A percentile compares a stretch with the other conserved stretches of the same genome.
Conservation (phyloP, 768 basidiomycete species). For the Pisolithus tinctorius region DNA sequence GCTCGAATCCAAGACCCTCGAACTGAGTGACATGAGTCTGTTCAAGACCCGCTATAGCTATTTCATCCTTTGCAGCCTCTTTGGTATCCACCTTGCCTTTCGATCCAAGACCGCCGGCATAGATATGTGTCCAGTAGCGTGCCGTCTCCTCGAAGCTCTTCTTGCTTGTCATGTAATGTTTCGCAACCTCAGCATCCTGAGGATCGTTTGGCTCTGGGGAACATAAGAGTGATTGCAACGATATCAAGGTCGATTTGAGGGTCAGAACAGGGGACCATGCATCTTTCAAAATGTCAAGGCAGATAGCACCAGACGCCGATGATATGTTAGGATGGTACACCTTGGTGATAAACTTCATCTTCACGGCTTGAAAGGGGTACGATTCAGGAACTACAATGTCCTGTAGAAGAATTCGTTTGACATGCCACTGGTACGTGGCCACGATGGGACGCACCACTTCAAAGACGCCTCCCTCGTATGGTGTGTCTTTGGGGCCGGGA, state of each 20-base stretch:
- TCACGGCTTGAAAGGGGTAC: conserved; percentile 89
- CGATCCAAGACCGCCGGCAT: conserved; percentile 67
- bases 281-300: conserved; percentile 79
- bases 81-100: conserved; percentile 31
- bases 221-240: conserved; percentile 87
- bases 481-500: conserved; percentile 86
- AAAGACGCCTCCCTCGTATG: conserved; percentile 87
- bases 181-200: conserved; percentile 96
- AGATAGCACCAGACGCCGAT: conserved; percentile 91
- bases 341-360: conserved; percentile 98
- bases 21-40: conserved; percentile 80
- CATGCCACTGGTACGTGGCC: conserved; percentile 1
- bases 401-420: conserved; percentile 30
- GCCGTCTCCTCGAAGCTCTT: conserved; percentile 88
- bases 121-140: conserved; percentile 88
- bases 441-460: conserved; percentile 64
- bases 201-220: conserved; percentile 95
- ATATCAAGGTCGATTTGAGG: conserved; percentile 93
- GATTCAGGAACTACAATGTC: conserved; percentile 91
- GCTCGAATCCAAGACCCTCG: conserved; percentile 74
- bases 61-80: conserved; percentile 35
- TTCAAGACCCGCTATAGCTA: conserved; percentile 76
- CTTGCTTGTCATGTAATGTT: conserved; percentile 89
- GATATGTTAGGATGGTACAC: conserved; percentile 96
- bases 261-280: conserved; percentile 96